Evolutionary conservation across 1,139 yeast species (phyloP), one percentile per base, ranked within the genome.

Genomic region (Pichia norvegensis): DNA sequence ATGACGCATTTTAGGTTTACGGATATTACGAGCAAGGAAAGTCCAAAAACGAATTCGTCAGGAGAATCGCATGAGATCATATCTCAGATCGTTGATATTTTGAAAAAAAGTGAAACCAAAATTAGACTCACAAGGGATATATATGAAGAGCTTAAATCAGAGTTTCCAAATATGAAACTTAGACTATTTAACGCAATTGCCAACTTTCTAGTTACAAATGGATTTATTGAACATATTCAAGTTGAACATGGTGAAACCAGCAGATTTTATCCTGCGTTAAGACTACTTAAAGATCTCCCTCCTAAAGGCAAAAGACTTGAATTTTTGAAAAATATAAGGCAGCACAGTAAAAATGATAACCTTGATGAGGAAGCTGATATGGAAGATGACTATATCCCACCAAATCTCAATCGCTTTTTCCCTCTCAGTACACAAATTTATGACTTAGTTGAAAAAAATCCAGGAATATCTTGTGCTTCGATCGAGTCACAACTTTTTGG

Each of bases 341-440:
- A 47, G 27, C 43, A 43, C 20, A 35, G 13, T 13, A 35, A 33
- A 33, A 20, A 22, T 38, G 20, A 17, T 2, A 39, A 42, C 16
- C 16, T n/a, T 11, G 20, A 37, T 25, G 42, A 39, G 20, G 29
- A 25, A 4, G 44, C 43, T 35, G 42, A 41, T 16, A 23, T 33
- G 13, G 41, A 36, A 9, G 38, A 40, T 14, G 64, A 54, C n/a
- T 69, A 62, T 23, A 65, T 58, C 17, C 62, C 54, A 29, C 49
- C 53, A 9, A 35, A 36, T 23, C 29, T 48, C 3, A 49, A 82
- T 58, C 62, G 70, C 20, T 67, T 78, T 45, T 81, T 73, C 52
- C 90, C 95, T 0, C 53, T 81, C 0, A 79, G 78, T 35, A 73
- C 70, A 49, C 95, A 86, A 60, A 62, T 85, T 1, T 78, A 68